Percentiles rank a stretch among this genome's conserved stretches.
Evolutionary conservation across 2,329 filamentous ascomycete species (phyloP).

Genomic region (Monilinia aucupariae): DNA sequence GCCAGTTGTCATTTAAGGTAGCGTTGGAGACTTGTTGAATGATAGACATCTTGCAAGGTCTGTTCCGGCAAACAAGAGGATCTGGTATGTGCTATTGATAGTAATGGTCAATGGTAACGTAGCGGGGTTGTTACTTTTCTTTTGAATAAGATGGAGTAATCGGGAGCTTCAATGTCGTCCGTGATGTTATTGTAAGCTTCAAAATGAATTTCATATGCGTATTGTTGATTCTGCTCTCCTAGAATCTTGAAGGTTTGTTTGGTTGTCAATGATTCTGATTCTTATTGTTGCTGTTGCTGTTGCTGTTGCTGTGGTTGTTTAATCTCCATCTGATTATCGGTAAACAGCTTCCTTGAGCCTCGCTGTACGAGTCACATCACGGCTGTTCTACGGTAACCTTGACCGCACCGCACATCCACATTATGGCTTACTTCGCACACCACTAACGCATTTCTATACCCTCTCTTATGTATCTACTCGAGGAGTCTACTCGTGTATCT

Average conservation of each 20-base stretch:
- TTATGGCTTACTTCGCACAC: neutral
- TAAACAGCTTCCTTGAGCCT: slow-evolving; percentile 6
- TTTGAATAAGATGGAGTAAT: slow-evolving; percentile 4
- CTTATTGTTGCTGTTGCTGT: too few species aligned
- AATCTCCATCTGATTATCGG: neutral
- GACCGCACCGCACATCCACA: fast-evolving
- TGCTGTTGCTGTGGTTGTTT: neutral
- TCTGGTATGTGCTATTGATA: neutral
- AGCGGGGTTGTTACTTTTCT: slow-evolving; percentile 15
- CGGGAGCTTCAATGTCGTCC: neutral
- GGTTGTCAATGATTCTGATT: neutral
- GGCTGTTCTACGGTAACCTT: slow-evolving; percentile 7
- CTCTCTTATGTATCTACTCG: too few species aligned
- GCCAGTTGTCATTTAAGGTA: slow-evolving; percentile 61
- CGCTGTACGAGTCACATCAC: neutral
- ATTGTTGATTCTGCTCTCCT: neutral
- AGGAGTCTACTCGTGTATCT: too few species aligned
- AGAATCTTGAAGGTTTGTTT: neutral
- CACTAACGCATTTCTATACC: neutral
- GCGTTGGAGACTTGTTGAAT: slow-evolving; percentile 59
- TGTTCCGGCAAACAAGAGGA: neutral
- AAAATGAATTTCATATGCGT: too few species aligned
- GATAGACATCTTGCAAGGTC: slow-evolving; percentile 51
- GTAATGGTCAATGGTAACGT: neutral
- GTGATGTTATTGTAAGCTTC: neutral